Conservation (phyloP, 108 stramenopile genomes). For the Fragilariopsis cylindrus region DNA sequence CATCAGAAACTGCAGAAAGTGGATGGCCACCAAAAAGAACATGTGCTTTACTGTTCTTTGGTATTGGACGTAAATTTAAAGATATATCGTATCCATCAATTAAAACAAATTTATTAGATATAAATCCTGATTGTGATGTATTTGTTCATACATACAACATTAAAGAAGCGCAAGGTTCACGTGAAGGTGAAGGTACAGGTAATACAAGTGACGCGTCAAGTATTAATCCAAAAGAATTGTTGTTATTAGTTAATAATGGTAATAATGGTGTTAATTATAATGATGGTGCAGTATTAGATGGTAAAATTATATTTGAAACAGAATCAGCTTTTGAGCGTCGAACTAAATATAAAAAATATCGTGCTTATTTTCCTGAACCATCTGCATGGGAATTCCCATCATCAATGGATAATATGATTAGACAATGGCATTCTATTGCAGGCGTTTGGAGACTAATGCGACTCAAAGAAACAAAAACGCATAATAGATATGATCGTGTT, state of each 20-base stretch:
- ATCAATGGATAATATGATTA: constrained; percentile 47
- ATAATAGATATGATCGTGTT: constrained; percentile 38
- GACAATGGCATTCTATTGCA: constrained; percentile 51
- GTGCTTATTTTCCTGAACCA: background rate
- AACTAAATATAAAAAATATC: background rate
- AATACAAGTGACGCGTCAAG: constrained; percentile 35
- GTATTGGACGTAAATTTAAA: constrained; percentile 48
- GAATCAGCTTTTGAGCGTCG: too few relatives aligned
- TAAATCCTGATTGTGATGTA: constrained; percentile 60
- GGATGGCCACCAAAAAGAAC: constrained; percentile 15
- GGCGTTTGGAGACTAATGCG: constrained; percentile 40
- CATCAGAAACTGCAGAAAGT: background rate
- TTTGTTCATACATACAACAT: constrained; percentile 42
- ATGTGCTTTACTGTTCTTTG: constrained; percentile 49
- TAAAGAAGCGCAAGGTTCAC: constrained; percentile 16
- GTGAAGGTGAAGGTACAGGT: constrained; percentile 40
- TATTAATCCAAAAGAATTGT: constrained; percentile 35
- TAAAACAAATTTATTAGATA: constrained; percentile 41
- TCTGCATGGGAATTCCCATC: constrained; percentile 2
- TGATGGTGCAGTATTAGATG: background rate
- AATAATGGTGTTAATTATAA: background rate
- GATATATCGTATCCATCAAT: constrained; percentile 56
- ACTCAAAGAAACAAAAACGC: constrained; percentile 11
- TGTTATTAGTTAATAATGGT: constrained; percentile 11
- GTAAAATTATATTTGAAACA: too few relatives aligned